Conservation (phyloP, 331 rosid genomes). For the Rosa hybrid region DNA sequence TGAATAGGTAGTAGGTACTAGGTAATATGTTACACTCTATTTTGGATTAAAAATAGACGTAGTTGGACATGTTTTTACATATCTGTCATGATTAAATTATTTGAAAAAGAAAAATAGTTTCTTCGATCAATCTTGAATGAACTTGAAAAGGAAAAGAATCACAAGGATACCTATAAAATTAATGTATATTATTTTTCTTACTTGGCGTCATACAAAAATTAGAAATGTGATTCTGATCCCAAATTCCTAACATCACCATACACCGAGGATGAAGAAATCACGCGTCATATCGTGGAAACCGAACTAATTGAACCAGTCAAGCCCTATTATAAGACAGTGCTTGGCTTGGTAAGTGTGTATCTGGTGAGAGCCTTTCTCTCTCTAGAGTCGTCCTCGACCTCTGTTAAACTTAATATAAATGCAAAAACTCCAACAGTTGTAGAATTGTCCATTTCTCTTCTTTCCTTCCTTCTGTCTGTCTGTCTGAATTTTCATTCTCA, state of each 20-base stretch:
- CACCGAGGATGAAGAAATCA: neutral
- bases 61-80: no score
- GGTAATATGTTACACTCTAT: no score
- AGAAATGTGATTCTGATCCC: neutral
- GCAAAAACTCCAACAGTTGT: neutral
- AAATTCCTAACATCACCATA: neutral
- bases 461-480: neutral
- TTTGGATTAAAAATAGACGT: no score
- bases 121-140: no score
- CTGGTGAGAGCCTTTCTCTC: neutral
- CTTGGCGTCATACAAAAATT: neutral
- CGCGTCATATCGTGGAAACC: neutral
- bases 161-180: neutral
- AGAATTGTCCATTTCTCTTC: no score
- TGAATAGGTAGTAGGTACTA: no score
- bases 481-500: slow-evolving; percentile 2
- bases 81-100: no score
- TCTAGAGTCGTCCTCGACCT: neutral
- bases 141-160: neutral
- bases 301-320: slow-evolving; percentile 1
- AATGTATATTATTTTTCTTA: neutral
- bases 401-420: neutral
- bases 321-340: neutral
- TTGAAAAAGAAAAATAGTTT: no score
- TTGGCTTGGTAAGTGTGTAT: neutral